Base-by-base conservation (phyloP, 352 stramenopile genomes). In the Stramenopiles sp. region DNA sequence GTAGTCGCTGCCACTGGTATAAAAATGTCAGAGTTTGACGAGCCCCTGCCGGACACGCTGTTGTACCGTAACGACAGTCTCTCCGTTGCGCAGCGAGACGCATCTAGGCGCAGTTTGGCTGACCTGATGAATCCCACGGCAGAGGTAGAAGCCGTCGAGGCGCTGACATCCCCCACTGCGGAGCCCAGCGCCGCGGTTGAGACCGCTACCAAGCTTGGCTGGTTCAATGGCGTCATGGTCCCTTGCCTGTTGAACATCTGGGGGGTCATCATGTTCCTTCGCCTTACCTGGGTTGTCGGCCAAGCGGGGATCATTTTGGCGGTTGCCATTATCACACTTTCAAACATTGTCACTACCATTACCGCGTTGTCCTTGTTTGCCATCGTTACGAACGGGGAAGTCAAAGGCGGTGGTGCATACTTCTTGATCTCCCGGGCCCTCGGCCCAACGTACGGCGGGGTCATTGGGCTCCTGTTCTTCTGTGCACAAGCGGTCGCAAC, bases 401-500 rank as follows among this genome's bases (percentile, higher is more conserved):
- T 94, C 77, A 79, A 83, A 36, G 89, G 83, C 31, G 83, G 83
- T 6, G 83, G 83, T 0, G 86, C 83, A 1, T 87, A 87, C 75
- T 87, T 82, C 68, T 80, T 87, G 73, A 86, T 87, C 78, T 35
- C n/a, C n/a, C n/a, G n/a, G n/a, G n/a, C n/a, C n/a, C 78, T 93
- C 0, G 89, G 89, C 0, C 82, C 87, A 0, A 87, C 94, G 76
- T 86, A 93, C 74, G 90, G 88, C 3, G 87, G 87, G n/a, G 85
- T 88, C 0, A 84, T 96, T 25, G 88, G 90, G 1, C 73, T 94
- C 1, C 83, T 94, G 34, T 96, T 94, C 77, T 96, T 94, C 78
- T 84, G 93, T 74, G 76, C 87, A 3, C 87, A 90, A 34, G 81
- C 83, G 0, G 82, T 89, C 1, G 85, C 83, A 0, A 81, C 88